Percentiles rank a stretch among this genome's conserved stretches.
Conservation (phyloP, 768 basidiomycete genomes). For the Leucocoprinus sp. region DNA sequence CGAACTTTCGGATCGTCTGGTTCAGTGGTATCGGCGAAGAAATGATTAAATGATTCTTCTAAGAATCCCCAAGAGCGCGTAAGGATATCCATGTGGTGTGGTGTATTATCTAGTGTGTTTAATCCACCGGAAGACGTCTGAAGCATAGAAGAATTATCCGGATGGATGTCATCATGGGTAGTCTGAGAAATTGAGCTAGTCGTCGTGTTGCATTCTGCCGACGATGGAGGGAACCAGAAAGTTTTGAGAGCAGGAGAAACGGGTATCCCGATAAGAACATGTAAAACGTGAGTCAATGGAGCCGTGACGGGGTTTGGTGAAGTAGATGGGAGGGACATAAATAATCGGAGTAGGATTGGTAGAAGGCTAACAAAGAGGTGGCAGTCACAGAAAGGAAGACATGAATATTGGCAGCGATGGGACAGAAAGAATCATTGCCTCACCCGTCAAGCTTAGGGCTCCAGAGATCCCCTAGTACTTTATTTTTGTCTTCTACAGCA, state of each 20-base stretch:
- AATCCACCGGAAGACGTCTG: slow-evolving; percentile 27
- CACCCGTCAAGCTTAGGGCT: slow-evolving; percentile 63
- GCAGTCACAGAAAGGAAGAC: background rate
- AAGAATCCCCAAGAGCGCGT: slow-evolving; percentile 62
- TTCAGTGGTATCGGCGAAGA: slow-evolving; percentile 57
- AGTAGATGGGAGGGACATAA: slow-evolving; percentile 55
- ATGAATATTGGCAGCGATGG: no score
- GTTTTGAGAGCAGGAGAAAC: slow-evolving; percentile 44
- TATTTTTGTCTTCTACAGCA: slow-evolving; percentile 24
- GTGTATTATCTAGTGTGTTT: slow-evolving; percentile 50
- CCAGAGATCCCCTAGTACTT: slow-evolving; percentile 71
- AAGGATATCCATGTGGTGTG: slow-evolving; percentile 39
- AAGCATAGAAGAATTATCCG: slow-evolving; percentile 32
- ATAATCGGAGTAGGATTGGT: slow-evolving; percentile 60
- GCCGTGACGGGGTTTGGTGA: slow-evolving; percentile 57
- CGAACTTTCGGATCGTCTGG: slow-evolving; percentile 59
- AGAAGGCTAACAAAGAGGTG: slow-evolving; percentile 43
- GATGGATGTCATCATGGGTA: slow-evolving; percentile 23
- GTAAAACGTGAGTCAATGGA: slow-evolving; percentile 76
- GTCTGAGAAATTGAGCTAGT: slow-evolving; percentile 24
- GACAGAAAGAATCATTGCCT: no score
- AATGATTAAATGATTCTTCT: slow-evolving; percentile 48
- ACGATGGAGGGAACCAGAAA: slow-evolving; percentile 53
- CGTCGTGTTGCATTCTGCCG: slow-evolving; percentile 27
- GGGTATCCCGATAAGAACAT: slow-evolving; percentile 75